Evolutionary conservation across 1,139 yeast species (phyloP), one percentile per base, ranked within the genome.

Genomic region (Blastobotrys apis): DNA sequence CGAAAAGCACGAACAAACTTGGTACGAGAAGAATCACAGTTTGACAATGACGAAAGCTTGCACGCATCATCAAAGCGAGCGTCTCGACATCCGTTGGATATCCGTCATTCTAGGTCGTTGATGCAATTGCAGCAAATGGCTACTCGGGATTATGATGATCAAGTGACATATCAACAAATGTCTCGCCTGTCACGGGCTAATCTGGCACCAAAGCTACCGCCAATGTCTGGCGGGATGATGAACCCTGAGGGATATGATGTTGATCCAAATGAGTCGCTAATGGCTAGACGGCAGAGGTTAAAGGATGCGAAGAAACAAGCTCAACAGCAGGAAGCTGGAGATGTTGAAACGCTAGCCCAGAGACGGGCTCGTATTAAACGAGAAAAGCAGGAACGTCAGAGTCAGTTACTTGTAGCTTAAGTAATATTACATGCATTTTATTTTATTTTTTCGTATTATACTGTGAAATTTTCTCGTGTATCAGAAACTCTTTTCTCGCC

Each of bases 121-220:
- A 44, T 65, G 49, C 64, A 64, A 38, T 51, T 65, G 41, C 65
- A 65, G 47, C 53, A 55, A n/a, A 41, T 57, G 39, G 68, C 68
- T 5, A 53, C 59, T 16, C 44, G 42, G 6, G 66, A 61, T 39
- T 65, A 65, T 47, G 50, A 54, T 19, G 57, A 53, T 23, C 64
- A 64, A 30, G 55, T 53, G 2, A 39, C 39, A n/a, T 45, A 27
- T 26, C 38, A 33, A 26, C 37, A 45, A 32, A 32, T 37, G 34
- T 25, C 41, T 15, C 17, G 42, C 20, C 16, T 38, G 31, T 23
- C 37, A 17, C 31, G 37, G 15, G 41, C 39, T 12, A 33, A 40
- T 17, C 32, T 33, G 20, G 9, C 23, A 4, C 33, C 27, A 3
- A 31, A 32, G 26, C 23, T 35, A n/a, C 39, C 31, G 3, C 30